These are phyloP conservation scores for Wickerhamomyces xylosicus DNA, from an alignment of 805 yeast genomes.

Conservation along the genomic window DNA sequence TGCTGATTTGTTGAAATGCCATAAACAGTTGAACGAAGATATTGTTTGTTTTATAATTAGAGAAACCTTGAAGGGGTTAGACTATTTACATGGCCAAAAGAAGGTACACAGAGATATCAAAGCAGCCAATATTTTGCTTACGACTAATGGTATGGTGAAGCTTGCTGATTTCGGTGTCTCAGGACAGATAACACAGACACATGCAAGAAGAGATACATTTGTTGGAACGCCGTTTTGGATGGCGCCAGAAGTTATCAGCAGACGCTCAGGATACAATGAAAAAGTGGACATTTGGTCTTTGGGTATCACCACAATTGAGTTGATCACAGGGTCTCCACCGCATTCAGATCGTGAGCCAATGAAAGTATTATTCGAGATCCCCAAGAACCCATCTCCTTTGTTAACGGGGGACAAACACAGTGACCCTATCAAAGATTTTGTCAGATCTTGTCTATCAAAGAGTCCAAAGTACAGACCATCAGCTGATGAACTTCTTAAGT, in stretches of 20 bases:
- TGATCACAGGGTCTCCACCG: slow-evolving; percentile 79
- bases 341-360: slow-evolving; percentile 61
- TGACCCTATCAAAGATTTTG: slow-evolving; percentile 41
- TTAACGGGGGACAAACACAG: slow-evolving; percentile 34
- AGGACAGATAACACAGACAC: slow-evolving; percentile 63
- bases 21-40: slow-evolving; percentile 45
- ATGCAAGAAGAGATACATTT: slow-evolving; percentile 58
- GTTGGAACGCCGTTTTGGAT: slow-evolving; percentile 98
- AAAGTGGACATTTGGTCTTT: slow-evolving; percentile 94
- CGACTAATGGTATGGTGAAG: slow-evolving; percentile 60
- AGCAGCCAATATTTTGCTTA: slow-evolving; percentile 77
- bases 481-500: slow-evolving; percentile 43
- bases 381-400: slow-evolving; percentile 52
- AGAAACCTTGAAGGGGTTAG: slow-evolving; percentile 60
- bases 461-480: slow-evolving; percentile 57
- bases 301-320: slow-evolving; percentile 86
- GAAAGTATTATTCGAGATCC: slow-evolving; percentile 65
- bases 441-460: slow-evolving; percentile 54
- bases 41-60: slow-evolving; percentile 51
- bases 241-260: slow-evolving; percentile 92
- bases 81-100: slow-evolving; percentile 62
- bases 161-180: slow-evolving; percentile 92
- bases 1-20: slow-evolving; percentile 54
- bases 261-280: slow-evolving; percentile 58
- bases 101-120: slow-evolving; percentile 88